A percentile compares a stretch with the other conserved stretches of the same genome.
Conservation (phyloP, 208 protist species). For the Naegleria lovaniensis region DNA sequence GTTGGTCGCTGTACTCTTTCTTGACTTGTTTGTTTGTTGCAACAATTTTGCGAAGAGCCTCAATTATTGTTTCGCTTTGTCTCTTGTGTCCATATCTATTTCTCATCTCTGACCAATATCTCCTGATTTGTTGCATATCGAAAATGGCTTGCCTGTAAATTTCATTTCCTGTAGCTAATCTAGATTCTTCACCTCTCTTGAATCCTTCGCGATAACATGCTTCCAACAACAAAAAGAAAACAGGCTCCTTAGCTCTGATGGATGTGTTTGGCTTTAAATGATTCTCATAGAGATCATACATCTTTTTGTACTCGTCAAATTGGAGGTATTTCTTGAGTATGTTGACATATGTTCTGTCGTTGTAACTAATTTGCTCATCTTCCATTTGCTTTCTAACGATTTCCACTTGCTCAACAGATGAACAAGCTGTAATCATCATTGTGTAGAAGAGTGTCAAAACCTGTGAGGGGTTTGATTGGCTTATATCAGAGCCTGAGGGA, state of each 20-base stretch:
- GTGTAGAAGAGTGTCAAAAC: background rate
- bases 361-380: background rate
- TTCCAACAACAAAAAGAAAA: background rate
- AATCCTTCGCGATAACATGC: background rate
- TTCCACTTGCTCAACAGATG: background rate
- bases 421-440: background rate
- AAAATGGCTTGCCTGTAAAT: background rate
- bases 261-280: background rate
- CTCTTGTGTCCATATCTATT: background rate
- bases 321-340: background rate
- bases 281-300: background rate
- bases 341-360: background rate
- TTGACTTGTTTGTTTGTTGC: background rate
- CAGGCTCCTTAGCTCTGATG: background rate
- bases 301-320: background rate
- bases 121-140: background rate
- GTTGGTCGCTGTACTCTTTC: background rate
- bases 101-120: background rate
- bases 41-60: background rate
- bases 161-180: background rate
- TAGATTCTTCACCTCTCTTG: background rate
- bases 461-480: background rate
- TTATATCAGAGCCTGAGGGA: background rate
- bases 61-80: background rate
- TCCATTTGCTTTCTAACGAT: constrained; percentile 4